Evolutionary conservation across 2,329 filamentous ascomycete genomes (phyloP).

Genomic region (Pleoardoris graminearum): DNA sequence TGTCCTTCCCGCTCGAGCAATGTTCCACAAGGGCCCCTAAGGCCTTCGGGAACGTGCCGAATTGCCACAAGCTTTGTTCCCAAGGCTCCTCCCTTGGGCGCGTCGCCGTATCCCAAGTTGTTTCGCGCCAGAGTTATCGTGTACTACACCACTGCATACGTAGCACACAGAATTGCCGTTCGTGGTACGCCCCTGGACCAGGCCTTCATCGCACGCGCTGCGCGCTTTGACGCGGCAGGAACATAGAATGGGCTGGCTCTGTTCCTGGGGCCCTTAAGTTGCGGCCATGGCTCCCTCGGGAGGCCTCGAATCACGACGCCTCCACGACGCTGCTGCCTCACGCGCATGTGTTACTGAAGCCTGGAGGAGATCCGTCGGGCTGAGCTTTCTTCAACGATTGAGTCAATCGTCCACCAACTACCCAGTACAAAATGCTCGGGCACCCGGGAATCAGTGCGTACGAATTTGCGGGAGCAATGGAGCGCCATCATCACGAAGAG

Average conservation of each 20-base stretch:
- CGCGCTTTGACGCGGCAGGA: slow-evolving; percentile 2
- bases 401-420: neutral
- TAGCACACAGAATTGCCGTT: slow-evolving; percentile 5
- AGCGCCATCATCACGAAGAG: slow-evolving; percentile 7
- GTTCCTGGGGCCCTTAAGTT: slow-evolving; percentile 2
- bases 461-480: slow-evolving; percentile 32
- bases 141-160: slow-evolving; percentile 13
- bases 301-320: no score
- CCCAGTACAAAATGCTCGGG: slow-evolving; percentile 29
- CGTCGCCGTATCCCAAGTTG: no score
- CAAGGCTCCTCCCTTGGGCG: no score
- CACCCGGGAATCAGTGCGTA: slow-evolving; percentile 39
- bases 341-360: no score
- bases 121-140: slow-evolving; percentile 9
- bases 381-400: neutral
- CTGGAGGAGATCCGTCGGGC: no score
- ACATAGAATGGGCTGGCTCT: slow-evolving; percentile 7
- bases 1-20: no score
- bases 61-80: no score
- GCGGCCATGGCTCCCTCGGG: neutral
- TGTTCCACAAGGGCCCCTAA: no score
- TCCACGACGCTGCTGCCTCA: no score
- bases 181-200: slow-evolving; percentile 6
- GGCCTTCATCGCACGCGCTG: slow-evolving; percentile 4
- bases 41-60: no score